These are phyloP conservation scores for Epichloe glyceriae DNA, from an alignment of 2,329 filamentous ascomycete species.

Conservation along the genomic window DNA sequence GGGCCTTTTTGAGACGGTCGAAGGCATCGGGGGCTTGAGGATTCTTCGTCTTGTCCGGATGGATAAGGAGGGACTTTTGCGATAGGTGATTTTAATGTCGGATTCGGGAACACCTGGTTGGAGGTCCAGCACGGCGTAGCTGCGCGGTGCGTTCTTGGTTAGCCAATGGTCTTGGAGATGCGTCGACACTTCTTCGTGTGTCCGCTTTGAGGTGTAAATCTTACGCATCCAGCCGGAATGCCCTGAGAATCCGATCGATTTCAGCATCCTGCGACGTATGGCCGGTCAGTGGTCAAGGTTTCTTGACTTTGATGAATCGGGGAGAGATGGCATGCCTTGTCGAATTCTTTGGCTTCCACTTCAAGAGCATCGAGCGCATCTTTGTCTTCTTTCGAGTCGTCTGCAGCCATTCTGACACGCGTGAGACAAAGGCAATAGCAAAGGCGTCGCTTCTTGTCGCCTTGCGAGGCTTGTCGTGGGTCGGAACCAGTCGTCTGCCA, in stretches of 20 bases:
- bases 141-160: slow-evolving; percentile 16
- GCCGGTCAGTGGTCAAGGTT: slow-evolving; percentile 9
- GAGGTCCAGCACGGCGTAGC: slow-evolving; percentile 88
- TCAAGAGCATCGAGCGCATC: slow-evolving; percentile 73
- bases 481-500: background rate
- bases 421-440: background rate
- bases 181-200: background rate
- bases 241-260: slow-evolving; percentile 84
- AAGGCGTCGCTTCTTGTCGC: background rate
- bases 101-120: slow-evolving; percentile 90
- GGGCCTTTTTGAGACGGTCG: slow-evolving; percentile 89
- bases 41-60: slow-evolving; percentile 95
- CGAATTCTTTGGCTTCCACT: slow-evolving; percentile 76
- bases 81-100: slow-evolving; percentile 89
- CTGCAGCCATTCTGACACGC: slow-evolving; percentile 19
- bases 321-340: slow-evolving; percentile 54
- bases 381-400: slow-evolving; percentile 42
- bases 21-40: slow-evolving; percentile 87
- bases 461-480: background rate
- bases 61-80: slow-evolving; percentile 98
- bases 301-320: background rate
- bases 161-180: background rate
- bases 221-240: slow-evolving; percentile 61
- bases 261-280: slow-evolving; percentile 59
- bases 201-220: background rate